Base-by-base conservation (phyloP, 2,329 filamentous ascomycete genomes). In the Diplodia scrobiculata region DNA sequence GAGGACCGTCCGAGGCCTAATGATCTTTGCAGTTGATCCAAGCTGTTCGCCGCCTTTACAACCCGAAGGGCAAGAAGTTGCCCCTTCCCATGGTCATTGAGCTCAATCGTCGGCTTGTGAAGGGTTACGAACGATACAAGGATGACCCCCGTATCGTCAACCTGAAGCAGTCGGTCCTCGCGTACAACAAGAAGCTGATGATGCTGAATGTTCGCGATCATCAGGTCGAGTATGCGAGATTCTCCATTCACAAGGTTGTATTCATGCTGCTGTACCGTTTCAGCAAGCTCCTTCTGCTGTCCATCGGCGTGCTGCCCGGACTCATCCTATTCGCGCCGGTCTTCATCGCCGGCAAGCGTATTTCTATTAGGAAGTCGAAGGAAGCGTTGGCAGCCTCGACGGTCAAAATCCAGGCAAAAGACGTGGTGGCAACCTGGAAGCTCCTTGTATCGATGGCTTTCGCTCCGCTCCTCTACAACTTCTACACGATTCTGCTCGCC, bases 21-120 rank as follows among this genome's bases (percentile, higher is more conserved):
- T 45, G 14, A 14, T n/a, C 10, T 10, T 75, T 82, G 38, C 64
- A 87, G 84, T 85, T 96, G 71, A 96, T 98, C 67, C 95, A 98
- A 84, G 93, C 94, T 45, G 94, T 93, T 6, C 87, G 95, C 68
- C 87, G 95, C 59, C 83, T 99, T 32, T 99, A 99, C 80, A 97
- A 96, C 74, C 91, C 92, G 11, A 95, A 92, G 59, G 92, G 92
- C 72, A 97, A 94, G 81, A 97, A 96, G 77, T 84, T 98, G 45
- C 94, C 94, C 6, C 84, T 98, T 25, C 92, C 94, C 0, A 90
- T 94, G 74, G 91, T 98, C 10, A 91, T 98, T 36, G 95, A 99
- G 79, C 86, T 99, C 62, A 98, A 98, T 79, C 86, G 94, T 62
- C 88, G 94, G 41, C 84, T 99, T 5, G 90, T 96, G 66, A 89